A percentile compares a stretch with the other conserved stretches of the same genome.
These are phyloP conservation scores for Aristolochia californica DNA, from an alignment of 164 flowering plant species.

Conservation along the genomic window DNA sequence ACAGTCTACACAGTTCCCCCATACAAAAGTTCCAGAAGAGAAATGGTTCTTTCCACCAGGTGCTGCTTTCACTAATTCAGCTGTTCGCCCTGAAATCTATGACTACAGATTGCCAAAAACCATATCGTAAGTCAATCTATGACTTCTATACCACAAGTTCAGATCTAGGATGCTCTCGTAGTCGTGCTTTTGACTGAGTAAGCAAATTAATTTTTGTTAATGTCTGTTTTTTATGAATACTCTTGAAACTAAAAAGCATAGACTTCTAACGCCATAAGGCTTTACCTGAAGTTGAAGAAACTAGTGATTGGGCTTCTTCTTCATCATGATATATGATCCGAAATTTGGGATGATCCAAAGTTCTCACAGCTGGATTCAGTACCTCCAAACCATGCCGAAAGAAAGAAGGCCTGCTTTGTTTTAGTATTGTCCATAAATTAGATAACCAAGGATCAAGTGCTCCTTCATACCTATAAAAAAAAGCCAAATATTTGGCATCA, in stretches of 20 bases:
- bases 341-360: constrained; percentile 58
- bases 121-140: too few species aligned
- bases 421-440: constrained; percentile 57
- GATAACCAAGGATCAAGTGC: constrained; percentile 96
- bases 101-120: too few species aligned
- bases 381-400: constrained; percentile 45
- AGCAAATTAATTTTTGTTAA: background rate
- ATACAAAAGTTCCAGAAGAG: too few species aligned
- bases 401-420: constrained; percentile 36
- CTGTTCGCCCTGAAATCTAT: too few species aligned
- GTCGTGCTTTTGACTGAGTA: background rate
- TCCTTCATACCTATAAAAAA: constrained; percentile 70
- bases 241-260: background rate
- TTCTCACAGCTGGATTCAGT: constrained; percentile 20
- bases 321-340: constrained; percentile 43
- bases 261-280: background rate
- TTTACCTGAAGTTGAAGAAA: constrained; percentile 40
- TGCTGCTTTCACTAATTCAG: too few species aligned
- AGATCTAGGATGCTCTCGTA: too few species aligned
- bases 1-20: too few species aligned
- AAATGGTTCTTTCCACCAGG: too few species aligned
- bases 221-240: background rate
- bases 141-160: too few species aligned
- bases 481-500: background rate
- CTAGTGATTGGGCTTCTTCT: constrained; percentile 17